Evolutionary conservation across 169 alveolate species (phyloP).

Genomic region (Plasmodium gaboni): DNA sequence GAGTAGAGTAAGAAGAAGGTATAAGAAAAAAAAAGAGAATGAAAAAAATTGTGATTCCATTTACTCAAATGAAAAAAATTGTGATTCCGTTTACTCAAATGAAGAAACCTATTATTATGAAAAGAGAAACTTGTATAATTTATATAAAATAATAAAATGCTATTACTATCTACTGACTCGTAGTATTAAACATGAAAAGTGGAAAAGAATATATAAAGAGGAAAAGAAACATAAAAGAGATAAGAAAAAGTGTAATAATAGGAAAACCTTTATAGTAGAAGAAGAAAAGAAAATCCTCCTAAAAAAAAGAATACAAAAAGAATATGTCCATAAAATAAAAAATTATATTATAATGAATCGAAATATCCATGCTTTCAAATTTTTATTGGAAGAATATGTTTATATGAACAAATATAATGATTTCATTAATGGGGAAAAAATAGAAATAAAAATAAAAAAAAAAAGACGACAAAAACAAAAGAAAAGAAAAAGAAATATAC

Average conservation of each 20-base stretch:
- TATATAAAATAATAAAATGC: slow-evolving; percentile 8
- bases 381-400: slow-evolving; percentile 4
- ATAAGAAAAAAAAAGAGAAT: too few species aligned
- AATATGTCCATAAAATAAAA: slow-evolving; percentile 7
- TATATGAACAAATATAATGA: not conserved
- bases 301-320: slow-evolving; percentile 26
- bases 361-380: slow-evolving; percentile 14
- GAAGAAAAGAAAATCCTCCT: not conserved
- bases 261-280: not conserved
- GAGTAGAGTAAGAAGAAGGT: not conserved
- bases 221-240: not conserved
- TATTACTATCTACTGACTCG: slow-evolving; percentile 16
- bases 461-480: too few species aligned
- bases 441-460: not conserved
- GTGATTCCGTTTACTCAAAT: too few species aligned
- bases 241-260: not conserved
- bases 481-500: not conserved
- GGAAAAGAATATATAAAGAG: not conserved
- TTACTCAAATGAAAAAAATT: too few species aligned
- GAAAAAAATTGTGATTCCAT: too few species aligned
- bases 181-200: not conserved
- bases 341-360: slow-evolving; percentile 12
- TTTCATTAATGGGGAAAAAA: not conserved
- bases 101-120: slow-evolving; percentile 4
- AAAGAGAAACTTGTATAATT: slow-evolving; percentile 19